Conservation (phyloP, 768 basidiomycete genomes). For the Trametes gibbosa region DNA sequence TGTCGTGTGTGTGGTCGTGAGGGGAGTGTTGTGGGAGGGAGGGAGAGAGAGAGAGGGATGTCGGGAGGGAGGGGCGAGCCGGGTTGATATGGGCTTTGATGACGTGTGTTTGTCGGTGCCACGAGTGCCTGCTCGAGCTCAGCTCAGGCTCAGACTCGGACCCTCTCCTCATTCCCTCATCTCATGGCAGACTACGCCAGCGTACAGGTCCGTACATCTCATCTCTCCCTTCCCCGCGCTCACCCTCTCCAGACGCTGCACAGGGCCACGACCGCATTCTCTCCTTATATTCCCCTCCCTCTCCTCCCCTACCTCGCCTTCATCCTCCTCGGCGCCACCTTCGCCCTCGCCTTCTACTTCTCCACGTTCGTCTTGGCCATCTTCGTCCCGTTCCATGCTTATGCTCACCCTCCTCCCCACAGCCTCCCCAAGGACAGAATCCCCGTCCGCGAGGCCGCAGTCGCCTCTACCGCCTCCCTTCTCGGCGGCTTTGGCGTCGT, state of each 20-base stretch:
- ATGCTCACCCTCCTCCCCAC: slow-evolving; percentile 19
- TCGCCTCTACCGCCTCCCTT: slow-evolving; percentile 70
- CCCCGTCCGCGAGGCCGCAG: slow-evolving; percentile 61
- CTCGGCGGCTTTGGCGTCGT: slow-evolving; percentile 89
- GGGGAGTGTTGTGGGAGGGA: slow-evolving; percentile 13
- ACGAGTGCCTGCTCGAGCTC: no score
- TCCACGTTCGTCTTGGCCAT: slow-evolving; percentile 58
- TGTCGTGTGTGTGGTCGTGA: slow-evolving; percentile 11
- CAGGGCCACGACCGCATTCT: slow-evolving; percentile 63
- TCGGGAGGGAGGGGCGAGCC: slow-evolving; percentile 13
- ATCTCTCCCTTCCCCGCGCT: slow-evolving; percentile 1
- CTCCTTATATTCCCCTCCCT: slow-evolving; percentile 62
- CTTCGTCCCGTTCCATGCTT: slow-evolving; percentile 4
- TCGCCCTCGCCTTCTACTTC: slow-evolving; percentile 87
- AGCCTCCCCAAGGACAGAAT: slow-evolving; percentile 77
- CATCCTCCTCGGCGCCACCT: slow-evolving; percentile 68
- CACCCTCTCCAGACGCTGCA: slow-evolving; percentile 52
- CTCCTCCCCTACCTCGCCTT: slow-evolving; percentile 76
- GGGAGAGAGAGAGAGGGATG: slow-evolving; percentile 19
- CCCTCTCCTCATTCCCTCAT: neutral
- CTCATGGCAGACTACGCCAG: slow-evolving; percentile 55
- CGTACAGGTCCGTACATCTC: slow-evolving; percentile 44
- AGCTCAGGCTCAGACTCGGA: slow-evolving; percentile 34
- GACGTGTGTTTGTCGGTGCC: slow-evolving; percentile 58
- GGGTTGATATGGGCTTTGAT: slow-evolving; percentile 46